Evolutionary conservation across 2,329 filamentous ascomycete genomes (phyloP).

Genomic region (Cordyceps fumosorosea): DNA sequence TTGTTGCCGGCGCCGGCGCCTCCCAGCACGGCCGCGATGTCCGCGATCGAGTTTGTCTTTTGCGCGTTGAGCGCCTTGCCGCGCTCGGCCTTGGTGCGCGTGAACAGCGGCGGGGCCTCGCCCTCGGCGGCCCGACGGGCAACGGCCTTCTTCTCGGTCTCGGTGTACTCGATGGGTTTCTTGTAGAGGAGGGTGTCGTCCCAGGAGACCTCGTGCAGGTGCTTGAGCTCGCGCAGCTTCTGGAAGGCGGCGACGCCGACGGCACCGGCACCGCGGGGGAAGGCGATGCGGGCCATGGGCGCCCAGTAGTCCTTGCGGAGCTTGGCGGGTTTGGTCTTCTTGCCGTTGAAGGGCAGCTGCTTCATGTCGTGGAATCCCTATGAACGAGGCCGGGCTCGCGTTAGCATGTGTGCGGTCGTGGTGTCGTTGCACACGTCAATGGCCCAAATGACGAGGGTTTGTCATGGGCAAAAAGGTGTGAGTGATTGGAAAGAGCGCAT

Average conservation of each 20-base stretch:
- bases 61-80: conserved; percentile 52
- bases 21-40: conserved; percentile 52
- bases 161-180: conserved; percentile 27
- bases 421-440: neutral
- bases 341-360: conserved; percentile 60
- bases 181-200: conserved; percentile 40
- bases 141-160: conserved; percentile 28
- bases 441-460: too few species aligned
- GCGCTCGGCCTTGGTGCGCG: conserved; percentile 36
- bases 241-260: conserved; percentile 55
- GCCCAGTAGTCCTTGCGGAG: conserved; percentile 63
- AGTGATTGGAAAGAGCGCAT: neutral
- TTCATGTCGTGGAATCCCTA: conserved; percentile 40
- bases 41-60: conserved; percentile 55
- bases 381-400: conserved; percentile 13
- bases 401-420: neutral
- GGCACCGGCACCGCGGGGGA: conserved; percentile 43
- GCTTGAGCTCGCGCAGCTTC: conserved; percentile 58
- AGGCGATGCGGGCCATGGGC: conserved; percentile 53
- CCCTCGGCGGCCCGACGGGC: conserved; percentile 21
- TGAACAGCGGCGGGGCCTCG: conserved; percentile 26
- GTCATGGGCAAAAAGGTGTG: neutral
- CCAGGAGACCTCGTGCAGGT: conserved; percentile 58
- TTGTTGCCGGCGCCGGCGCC: conserved; percentile 47
- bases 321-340: conserved; percentile 56